Base-by-base conservation (phyloP, 495 filamentous ascomycete species). In the Aspergillus biplanus region DNA sequence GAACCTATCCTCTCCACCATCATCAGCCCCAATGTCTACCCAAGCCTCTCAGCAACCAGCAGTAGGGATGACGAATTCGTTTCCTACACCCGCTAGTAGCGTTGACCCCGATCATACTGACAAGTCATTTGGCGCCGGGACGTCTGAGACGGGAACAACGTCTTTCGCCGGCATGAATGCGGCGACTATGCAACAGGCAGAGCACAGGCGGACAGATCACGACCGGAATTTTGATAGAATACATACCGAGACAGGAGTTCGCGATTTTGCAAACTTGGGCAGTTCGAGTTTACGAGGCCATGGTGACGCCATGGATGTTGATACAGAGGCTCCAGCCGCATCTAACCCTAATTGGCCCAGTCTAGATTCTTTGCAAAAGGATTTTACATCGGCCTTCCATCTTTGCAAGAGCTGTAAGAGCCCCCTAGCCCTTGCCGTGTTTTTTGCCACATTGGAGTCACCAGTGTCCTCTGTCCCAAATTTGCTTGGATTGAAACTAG, bases 381-480 rank as follows among this genome's bases (percentile, higher is more conserved):
- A 81, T 50, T 74, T 82, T 52, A 73, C 74, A 52, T 75, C 75
- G 69, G 75, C 80, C 70, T 82, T 78, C 68, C 80, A 80, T 76
- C 74, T 82, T 64, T 81, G 78, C 75, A 82, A 80, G 73, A 78
- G 72, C 68, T 76, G 80, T 82, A 81, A 81, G 80, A 74, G 65
- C 73, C 75, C 80, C 78, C 68, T 27, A 71, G 70, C 69, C 63
- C 58, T 62, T 65, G 61, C 66, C 71, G 63, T 58, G 65, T 67
- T 67, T 74, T 65, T 72, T 69, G 64, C 62, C 64, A 70, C 58
- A 67, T 67, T 31, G 44, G 42, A 6, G 42, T 63, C 50, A 63
- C 62, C 63, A 59, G 52, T 61, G 64, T 72, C 50, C 57, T 65
- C 66, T 68, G 66, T 69, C 63, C 63, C 68, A 64, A 66, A 56